phyloP scores from a whole-genome alignment of 2,329 filamentous ascomycete genomes.

The Hypomyces rosellus region DNA sequence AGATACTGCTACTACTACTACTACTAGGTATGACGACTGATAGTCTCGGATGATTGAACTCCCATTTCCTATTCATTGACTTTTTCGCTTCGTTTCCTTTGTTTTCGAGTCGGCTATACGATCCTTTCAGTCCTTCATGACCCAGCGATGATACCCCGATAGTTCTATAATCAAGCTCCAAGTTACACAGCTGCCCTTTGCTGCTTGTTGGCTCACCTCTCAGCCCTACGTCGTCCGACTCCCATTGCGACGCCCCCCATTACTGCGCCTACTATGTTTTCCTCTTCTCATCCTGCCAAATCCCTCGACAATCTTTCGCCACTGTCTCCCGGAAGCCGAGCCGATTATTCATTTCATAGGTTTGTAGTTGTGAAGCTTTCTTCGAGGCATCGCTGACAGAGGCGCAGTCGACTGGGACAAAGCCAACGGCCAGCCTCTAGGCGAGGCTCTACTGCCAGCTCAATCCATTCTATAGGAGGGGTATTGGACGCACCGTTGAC shows the following conservation, averaged over 20 bases:
- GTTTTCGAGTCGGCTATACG: conserved; percentile 1
- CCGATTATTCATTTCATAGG: conserved; percentile 56
- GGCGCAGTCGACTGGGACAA: conserved; percentile 37
- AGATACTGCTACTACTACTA: too few relatives aligned
- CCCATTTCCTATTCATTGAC: not conserved
- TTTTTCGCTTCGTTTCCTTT: not conserved
- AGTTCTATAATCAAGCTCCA: conserved; percentile 21
- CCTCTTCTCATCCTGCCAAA: conserved; percentile 52
- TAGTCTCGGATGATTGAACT: not conserved
- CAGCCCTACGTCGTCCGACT: conserved; percentile 1
- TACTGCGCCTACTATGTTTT: conserved; percentile 47
- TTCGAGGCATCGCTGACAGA: conserved; percentile 16
- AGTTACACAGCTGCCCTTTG: not conserved
- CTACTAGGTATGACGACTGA: not conserved
- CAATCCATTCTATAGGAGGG: conserved; percentile 81
- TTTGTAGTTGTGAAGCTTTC: conserved; percentile 22
- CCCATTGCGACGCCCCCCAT: not conserved
- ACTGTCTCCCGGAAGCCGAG: conserved; percentile 41
- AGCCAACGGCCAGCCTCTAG: conserved; percentile 46
- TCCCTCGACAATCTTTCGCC: conserved; percentile 60
- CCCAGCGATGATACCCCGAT: conserved; percentile 45
- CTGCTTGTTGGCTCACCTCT: not conserved
- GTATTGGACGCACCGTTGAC: conserved; percentile 63
- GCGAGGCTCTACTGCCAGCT: conserved; percentile 80
- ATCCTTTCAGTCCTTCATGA: conserved; percentile 4